Evolutionary conservation across 1,139 yeast genomes (phyloP), one percentile per base, ranked within the genome.

Genomic region (Suhomyces coccinellae): DNA sequence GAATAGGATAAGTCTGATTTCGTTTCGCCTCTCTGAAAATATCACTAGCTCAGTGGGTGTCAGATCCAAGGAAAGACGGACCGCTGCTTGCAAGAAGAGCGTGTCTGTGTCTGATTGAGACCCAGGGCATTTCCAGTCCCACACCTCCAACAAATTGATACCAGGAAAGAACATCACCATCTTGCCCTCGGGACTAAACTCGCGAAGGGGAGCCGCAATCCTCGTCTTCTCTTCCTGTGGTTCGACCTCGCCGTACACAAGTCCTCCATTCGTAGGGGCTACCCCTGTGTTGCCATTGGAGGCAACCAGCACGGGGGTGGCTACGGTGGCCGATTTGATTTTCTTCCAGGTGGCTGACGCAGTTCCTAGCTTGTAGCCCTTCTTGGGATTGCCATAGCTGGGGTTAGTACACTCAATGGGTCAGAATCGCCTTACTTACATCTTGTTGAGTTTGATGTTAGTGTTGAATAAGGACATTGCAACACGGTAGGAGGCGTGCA

Each of bases 91-190:
- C 46, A 77, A 61, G 49, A 65, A 66, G 37, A 77, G 49, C 1
- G 75, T 63, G 37, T 67, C 73, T 20, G 65, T 66, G 32, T 64
- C 64, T 13, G 41, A 16, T 17, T 46, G 52, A 6, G 48, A 50
- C 9, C 40, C 32, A 3, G 61, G 61, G 5, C 71, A 73, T 2
- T 55, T 37, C 82, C 83, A 78, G 50, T 73, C 78, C 83, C 84
- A 80, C 3, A 79, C 60, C 50, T 79, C 81, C 13, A 79, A 48
- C 1, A 61, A 40, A 12, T 55, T 51, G 1, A 57, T 52, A 3
- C 42, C 33, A 1, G 66, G 63, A 50, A 62, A 70, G 4, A 69
- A 61, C 2, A 77, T 48, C 35, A 76, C 57, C 6, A 80, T 49
- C 45, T 79, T 83, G 2, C 84, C 83, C 41, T 64, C 56, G 6